These are phyloP conservation scores for Agrocybe pediades DNA, from an alignment of 768 basidiomycete genomes.

Conservation along the genomic window DNA sequence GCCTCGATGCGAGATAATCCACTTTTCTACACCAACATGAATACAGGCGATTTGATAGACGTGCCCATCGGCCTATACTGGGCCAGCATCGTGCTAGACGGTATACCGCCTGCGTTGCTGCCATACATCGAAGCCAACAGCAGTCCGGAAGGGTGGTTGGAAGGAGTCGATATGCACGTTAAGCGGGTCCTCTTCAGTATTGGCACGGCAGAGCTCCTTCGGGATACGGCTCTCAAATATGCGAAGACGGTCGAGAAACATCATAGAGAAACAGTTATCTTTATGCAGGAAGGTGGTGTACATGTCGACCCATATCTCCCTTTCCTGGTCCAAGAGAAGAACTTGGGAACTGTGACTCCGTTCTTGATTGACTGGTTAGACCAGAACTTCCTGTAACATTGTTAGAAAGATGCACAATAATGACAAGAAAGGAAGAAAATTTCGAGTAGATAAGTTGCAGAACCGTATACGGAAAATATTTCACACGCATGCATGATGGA, in stretches of 20 bases:
- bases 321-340: slow-evolving; percentile 15
- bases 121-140: slow-evolving; percentile 25
- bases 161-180: slow-evolving; percentile 22
- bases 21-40: slow-evolving; percentile 10
- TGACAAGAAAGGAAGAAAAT: background rate
- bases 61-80: slow-evolving; percentile 8
- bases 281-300: slow-evolving; percentile 18
- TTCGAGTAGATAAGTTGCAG: background rate
- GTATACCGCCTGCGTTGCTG: slow-evolving; percentile 7
- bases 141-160: slow-evolving; percentile 28
- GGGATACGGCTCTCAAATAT: slow-evolving; percentile 26
- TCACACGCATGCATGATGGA: too few species aligned
- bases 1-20: slow-evolving; percentile 23
- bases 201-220: slow-evolving; percentile 26
- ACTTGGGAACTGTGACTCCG: slow-evolving; percentile 16
- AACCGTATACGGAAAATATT: background rate
- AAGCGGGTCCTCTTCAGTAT: slow-evolving; percentile 26
- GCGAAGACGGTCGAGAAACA: slow-evolving; percentile 10
- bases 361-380: slow-evolving; percentile 19
- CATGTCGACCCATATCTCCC: slow-evolving; percentile 20
- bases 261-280: slow-evolving; percentile 11
- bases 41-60: slow-evolving; percentile 20
- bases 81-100: slow-evolving; percentile 17
- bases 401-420: background rate
- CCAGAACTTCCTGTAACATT: background rate